phyloP scores from a whole-genome alignment of 768 basidiomycete genomes.

The Sporobolomyces roseus region DNA sequence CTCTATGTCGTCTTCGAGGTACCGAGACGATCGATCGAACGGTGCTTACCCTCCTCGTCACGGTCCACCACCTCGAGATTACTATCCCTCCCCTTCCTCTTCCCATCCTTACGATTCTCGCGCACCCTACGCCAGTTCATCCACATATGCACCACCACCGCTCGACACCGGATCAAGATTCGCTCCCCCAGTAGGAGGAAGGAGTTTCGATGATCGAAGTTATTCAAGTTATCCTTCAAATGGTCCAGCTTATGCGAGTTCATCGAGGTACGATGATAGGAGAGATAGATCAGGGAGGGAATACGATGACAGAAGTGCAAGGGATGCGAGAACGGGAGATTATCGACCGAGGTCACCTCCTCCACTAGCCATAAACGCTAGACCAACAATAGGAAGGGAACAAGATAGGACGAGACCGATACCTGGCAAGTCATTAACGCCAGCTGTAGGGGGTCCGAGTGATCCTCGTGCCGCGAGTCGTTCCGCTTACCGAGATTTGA shows the following conservation, averaged over 20 bases:
- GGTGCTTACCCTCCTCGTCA: neutral
- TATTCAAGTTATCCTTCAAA: neutral
- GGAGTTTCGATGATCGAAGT: slow-evolving; percentile 4
- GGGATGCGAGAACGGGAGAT: neutral
- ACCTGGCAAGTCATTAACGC: no score
- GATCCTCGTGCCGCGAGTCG: no score
- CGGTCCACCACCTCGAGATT: slow-evolving; percentile 1
- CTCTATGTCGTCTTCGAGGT: slow-evolving; percentile 12
- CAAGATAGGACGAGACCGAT: neutral
- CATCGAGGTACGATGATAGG: slow-evolving; percentile 1
- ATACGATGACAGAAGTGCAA: neutral
- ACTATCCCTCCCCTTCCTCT: neutral
- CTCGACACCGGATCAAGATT: neutral
- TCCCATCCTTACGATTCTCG: neutral
- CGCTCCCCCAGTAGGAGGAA: neutral
- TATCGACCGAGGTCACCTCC: neutral
- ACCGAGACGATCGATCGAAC: neutral
- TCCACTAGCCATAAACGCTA: neutral
- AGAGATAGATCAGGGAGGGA: slow-evolving; percentile 5
- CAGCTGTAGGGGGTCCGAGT: no score
- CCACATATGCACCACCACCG: neutral
- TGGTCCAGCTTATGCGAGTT: neutral
- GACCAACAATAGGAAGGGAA: neutral
- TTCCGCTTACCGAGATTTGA: neutral
- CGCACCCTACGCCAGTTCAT: neutral